Conservation (phyloP, 2,329 filamentous ascomycete species). For the Stromatinia cepivora region DNA sequence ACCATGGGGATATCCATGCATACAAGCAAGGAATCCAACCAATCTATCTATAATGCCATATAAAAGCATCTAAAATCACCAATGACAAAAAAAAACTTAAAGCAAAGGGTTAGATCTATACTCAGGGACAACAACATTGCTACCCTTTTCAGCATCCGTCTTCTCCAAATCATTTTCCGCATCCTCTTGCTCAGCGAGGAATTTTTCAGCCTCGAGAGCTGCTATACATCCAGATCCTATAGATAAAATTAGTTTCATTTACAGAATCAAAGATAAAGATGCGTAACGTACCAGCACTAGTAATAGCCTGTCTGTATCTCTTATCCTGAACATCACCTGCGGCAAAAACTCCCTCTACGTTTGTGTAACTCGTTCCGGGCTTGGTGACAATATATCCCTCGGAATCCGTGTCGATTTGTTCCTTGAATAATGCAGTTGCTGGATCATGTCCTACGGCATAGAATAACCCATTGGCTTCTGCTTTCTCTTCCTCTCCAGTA, state of each 20-base stretch:
- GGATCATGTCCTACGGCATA: constrained; percentile 98
- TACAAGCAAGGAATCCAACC: background rate
- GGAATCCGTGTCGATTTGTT: constrained; percentile 80
- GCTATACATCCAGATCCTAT: constrained; percentile 91
- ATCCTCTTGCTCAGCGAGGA: constrained; percentile 64
- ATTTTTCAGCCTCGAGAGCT: constrained; percentile 94
- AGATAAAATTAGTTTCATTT: constrained; percentile 29
- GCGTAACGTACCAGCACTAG: constrained; percentile 76
- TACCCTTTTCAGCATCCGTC: constrained; percentile 46
- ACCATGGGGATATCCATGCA: background rate
- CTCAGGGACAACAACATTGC: constrained; percentile 57
- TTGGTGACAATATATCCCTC: constrained; percentile 91
- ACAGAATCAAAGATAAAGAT: background rate
- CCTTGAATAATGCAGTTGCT: constrained; percentile 86
- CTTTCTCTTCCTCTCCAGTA: constrained; percentile 75
- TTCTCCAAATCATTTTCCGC: constrained; percentile 42
- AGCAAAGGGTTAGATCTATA: constrained; percentile 65
- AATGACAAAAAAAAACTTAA: constrained; percentile 38
- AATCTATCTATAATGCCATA: constrained; percentile 5
- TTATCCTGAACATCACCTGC: constrained; percentile 99
- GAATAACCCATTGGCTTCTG: constrained; percentile 90
- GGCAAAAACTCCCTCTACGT: constrained; percentile 87
- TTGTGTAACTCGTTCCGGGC: constrained; percentile 86
- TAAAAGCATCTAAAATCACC: background rate
- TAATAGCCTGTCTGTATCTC: constrained; percentile 95